These are phyloP conservation scores for Dictyostelium firmibasis DNA, from an alignment of 78 protist genomes.

Conservation along the genomic window DNA sequence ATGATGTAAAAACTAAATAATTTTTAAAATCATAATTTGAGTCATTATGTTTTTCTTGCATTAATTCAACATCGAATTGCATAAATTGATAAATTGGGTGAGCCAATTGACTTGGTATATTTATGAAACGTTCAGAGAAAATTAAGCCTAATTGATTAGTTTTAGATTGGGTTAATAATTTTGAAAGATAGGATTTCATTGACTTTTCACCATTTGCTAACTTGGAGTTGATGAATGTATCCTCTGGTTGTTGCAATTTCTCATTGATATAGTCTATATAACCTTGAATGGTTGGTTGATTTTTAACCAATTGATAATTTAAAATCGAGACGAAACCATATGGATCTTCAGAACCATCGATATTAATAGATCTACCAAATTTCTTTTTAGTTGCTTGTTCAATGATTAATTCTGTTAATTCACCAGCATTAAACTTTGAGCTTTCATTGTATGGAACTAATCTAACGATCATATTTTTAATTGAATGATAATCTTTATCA, in stretches of 20 bases:
- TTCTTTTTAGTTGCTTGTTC: conserved; percentile 33
- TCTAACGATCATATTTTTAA: conserved; percentile 31
- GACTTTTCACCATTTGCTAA: background rate
- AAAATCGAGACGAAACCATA: conserved; percentile 54
- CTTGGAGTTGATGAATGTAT: background rate
- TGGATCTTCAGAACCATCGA: conserved; percentile 55
- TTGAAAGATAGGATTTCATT: background rate
- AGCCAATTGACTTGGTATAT: conserved; percentile 37
- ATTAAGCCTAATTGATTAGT: conserved; percentile 5
- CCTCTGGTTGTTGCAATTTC: background rate
- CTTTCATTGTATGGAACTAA: conserved; percentile 42
- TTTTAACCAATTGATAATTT: conserved; percentile 2
- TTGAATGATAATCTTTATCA: conserved; percentile 52
- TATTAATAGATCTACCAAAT: conserved; percentile 47
- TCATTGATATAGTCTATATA: background rate
- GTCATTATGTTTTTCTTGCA: conserved; percentile 4
- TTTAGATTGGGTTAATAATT: background rate
- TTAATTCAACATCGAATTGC: conserved; percentile 60
- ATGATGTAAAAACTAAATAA: conserved; percentile 25
- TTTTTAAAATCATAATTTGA: conserved; percentile 23
- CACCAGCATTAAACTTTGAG: conserved; percentile 42
- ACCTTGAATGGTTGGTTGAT: conserved; percentile 23
- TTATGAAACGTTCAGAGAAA: conserved; percentile 49
- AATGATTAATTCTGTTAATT: conserved; percentile 31
- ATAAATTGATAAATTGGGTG: conserved; percentile 53